Percentiles rank a stretch among this genome's conserved stretches.
Conservation (phyloP, 441 rosid species). For the Pelargonium cotyledonis region DNA sequence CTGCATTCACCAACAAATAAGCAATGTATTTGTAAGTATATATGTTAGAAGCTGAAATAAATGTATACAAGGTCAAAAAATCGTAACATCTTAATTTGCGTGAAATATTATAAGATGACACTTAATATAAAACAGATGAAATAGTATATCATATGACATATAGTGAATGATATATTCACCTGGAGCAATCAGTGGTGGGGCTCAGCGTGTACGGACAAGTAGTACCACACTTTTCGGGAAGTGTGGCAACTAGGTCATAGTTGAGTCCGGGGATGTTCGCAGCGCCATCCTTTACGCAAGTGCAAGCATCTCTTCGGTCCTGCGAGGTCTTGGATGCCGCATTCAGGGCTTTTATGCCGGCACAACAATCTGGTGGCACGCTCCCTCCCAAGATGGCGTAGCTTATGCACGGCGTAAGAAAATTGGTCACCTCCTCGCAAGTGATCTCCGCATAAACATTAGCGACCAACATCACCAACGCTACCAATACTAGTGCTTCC, state of each 20-base stretch:
- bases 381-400: slow-evolving; percentile 24
- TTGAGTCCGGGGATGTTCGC: slow-evolving; percentile 34
- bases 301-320: slow-evolving; percentile 25
- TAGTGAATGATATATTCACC: not conserved
- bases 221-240: slow-evolving; percentile 18
- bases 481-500: not conserved
- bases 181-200: slow-evolving; percentile 30
- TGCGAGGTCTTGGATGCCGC: slow-evolving; percentile 26
- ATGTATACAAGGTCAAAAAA: too few species aligned
- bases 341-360: slow-evolving; percentile 24
- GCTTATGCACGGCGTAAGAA: slow-evolving; percentile 32
- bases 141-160: too few species aligned
- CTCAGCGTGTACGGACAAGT: slow-evolving; percentile 21
- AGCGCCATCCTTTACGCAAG: slow-evolving; percentile 31
- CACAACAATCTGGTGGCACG: slow-evolving; percentile 26
- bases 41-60: too few species aligned
- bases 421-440: slow-evolving; percentile 25
- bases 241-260: slow-evolving; percentile 27
- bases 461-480: slow-evolving; percentile 5
- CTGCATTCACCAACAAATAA: too few species aligned
- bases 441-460: slow-evolving; percentile 21
- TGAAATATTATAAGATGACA: too few species aligned
- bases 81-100: too few species aligned
- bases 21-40: too few species aligned
- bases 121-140: too few species aligned